Evolutionary conservation across 176 grass and related monocot species (phyloP).

Genomic region (Phragmites australis): DNA sequence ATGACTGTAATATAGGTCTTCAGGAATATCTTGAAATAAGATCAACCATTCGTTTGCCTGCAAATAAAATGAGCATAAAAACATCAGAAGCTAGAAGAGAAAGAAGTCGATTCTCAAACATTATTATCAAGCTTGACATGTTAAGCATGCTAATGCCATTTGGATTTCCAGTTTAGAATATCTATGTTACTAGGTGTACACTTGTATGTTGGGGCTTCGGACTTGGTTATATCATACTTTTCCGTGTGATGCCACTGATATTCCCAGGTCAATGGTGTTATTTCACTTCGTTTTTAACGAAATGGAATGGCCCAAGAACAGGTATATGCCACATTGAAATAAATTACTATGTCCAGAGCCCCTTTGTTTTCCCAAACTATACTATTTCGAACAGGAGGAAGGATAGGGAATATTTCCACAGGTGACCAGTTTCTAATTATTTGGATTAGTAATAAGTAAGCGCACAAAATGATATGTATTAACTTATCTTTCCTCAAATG

Average conservation of each 20-base stretch:
- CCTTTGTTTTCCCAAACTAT: neutral
- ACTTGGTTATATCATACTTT: neutral
- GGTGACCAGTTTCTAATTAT: neutral
- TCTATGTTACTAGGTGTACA: too few species aligned
- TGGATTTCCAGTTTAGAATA: neutral
- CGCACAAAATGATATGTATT: neutral
- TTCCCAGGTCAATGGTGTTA: neutral
- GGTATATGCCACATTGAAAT: too few species aligned
- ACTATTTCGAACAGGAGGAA: neutral
- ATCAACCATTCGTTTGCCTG: slow-evolving; percentile 28
- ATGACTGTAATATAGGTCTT: slow-evolving; percentile 16
- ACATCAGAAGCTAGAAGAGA: neutral
- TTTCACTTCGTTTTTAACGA: too few species aligned
- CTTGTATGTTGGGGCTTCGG: neutral
- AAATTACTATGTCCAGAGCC: neutral
- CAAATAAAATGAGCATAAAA: neutral
- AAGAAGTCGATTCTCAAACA: neutral
- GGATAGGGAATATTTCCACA: neutral
- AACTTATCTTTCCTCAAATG: neutral
- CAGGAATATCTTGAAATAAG: neutral
- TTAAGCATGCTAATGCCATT: neutral
- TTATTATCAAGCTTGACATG: neutral
- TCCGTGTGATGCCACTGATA: neutral
- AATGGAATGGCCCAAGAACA: too few species aligned
- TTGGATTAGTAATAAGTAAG: neutral